A percentile compares a stretch with the other conserved stretches of the same genome.
Evolutionary conservation across 2,329 filamentous ascomycete genomes (phyloP).

Genomic region (Monilinia polystroma): DNA sequence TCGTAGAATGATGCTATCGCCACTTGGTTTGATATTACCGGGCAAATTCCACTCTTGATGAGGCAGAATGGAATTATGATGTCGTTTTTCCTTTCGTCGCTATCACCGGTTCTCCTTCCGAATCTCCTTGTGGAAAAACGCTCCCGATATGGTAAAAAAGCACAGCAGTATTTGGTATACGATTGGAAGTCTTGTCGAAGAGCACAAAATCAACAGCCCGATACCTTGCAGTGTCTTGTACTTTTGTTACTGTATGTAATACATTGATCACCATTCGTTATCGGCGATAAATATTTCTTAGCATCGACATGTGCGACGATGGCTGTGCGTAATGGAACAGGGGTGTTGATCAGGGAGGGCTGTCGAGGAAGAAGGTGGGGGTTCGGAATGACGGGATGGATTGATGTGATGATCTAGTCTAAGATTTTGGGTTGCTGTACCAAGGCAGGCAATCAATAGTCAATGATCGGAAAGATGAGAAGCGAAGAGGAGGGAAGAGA

Average conservation of each 20-base stretch:
- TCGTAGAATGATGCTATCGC: background rate
- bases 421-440: too few relatives aligned
- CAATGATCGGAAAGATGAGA: too few relatives aligned
- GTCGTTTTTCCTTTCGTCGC: too few relatives aligned
- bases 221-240: background rate
- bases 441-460: too few relatives aligned
- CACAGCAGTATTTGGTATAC: background rate
- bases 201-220: background rate
- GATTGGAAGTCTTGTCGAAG: background rate
- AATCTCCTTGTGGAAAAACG: conserved; percentile 2
- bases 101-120: background rate
- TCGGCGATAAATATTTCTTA: conserved; percentile 3
- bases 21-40: too few relatives aligned
- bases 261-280: conserved; percentile 7
- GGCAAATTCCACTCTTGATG: background rate
- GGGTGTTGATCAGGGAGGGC: background rate
- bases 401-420: too few relatives aligned
- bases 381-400: too few relatives aligned
- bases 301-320: background rate
- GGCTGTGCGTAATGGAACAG: background rate
- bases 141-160: background rate
- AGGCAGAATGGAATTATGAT: background rate
- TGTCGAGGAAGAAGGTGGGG: background rate
- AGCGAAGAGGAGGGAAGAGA: too few relatives aligned
- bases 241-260: conserved; percentile 8